phyloP scores from a whole-genome alignment of 257 asterid genomes.

The Lavandula angustifolia region DNA sequence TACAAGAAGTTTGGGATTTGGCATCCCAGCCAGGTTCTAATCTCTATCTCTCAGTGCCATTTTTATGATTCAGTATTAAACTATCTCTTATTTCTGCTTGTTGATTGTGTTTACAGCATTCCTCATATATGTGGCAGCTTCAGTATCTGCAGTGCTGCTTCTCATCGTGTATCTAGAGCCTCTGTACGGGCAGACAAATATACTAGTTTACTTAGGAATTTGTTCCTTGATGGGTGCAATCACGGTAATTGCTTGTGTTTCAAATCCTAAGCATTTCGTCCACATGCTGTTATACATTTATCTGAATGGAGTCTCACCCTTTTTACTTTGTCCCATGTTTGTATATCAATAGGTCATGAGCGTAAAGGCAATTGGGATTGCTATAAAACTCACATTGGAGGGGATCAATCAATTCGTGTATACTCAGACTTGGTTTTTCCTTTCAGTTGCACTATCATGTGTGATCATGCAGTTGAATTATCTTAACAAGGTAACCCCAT shows the following conservation, averaged over 20 bases:
- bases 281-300: not conserved
- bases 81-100: constrained; percentile 26
- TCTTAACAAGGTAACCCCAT: constrained; percentile 66
- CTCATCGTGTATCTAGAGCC: constrained; percentile 66
- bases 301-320: constrained; percentile 7
- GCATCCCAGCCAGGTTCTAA: constrained; percentile 62
- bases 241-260: constrained; percentile 46
- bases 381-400: constrained; percentile 80
- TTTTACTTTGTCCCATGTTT: not conserved
- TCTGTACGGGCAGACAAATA: constrained; percentile 61
- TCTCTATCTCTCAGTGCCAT: not conserved
- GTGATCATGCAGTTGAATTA: constrained; percentile 78
- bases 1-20: constrained; percentile 64
- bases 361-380: constrained; percentile 89
- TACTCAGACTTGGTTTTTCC: constrained; percentile 79
- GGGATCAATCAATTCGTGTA: constrained; percentile 73
- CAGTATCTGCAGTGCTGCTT: constrained; percentile 49
- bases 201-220: constrained; percentile 65
- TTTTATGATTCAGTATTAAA: constrained; percentile 3
- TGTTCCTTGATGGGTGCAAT: constrained; percentile 72
- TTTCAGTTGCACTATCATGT: constrained; percentile 62
- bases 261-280: not conserved
- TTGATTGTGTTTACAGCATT: constrained; percentile 53
- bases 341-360: constrained; percentile 64
- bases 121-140: constrained; percentile 53